Conservation (phyloP, 371 early-diverging fungal species). For the Syncephalastrum sp. region DNA sequence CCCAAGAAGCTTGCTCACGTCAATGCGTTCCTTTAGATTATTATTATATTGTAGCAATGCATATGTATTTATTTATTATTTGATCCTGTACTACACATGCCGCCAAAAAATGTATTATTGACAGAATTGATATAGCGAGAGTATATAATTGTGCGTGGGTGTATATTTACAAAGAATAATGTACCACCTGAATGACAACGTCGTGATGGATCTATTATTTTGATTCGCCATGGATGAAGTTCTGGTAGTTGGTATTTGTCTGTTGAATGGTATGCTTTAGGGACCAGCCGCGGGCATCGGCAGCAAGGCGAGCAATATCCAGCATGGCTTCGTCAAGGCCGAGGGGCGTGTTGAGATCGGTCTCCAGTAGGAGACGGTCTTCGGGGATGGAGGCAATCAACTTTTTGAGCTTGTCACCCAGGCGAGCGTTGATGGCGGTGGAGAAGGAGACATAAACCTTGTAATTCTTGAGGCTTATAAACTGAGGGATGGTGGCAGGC, state of each 20-base stretch:
- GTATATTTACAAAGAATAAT: too few relatives aligned
- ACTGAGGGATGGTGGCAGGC: conserved; percentile 64
- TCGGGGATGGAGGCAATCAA: conserved; percentile 67
- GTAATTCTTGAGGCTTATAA: conserved; percentile 48
- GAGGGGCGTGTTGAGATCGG: conserved; percentile 70
- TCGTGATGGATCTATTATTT: background rate
- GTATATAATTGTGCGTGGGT: too few relatives aligned
- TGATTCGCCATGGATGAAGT: conserved; percentile 41
- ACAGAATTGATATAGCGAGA: too few relatives aligned
- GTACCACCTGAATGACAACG: too few relatives aligned
- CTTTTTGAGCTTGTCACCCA: conserved; percentile 46
- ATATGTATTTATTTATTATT: too few relatives aligned
- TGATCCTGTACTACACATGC: too few relatives aligned
- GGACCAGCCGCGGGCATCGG: conserved; percentile 68
- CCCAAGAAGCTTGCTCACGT: conserved; percentile 6
- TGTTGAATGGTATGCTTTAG: conserved; percentile 50
- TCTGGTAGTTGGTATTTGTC: conserved; percentile 62
- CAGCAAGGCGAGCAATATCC: conserved; percentile 59
- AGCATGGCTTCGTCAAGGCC: conserved; percentile 58
- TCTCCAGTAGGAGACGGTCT: conserved; percentile 78
- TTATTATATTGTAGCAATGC: too few relatives aligned
- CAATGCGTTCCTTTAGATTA: background rate
- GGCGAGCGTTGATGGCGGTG: conserved; percentile 56
- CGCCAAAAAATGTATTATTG: too few relatives aligned
- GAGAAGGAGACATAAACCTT: conserved; percentile 67